Evolutionary conservation across 192 early-diverging fungal species (phyloP), one percentile per base, ranked within the genome.

Genomic region (Podila epicladia): DNA sequence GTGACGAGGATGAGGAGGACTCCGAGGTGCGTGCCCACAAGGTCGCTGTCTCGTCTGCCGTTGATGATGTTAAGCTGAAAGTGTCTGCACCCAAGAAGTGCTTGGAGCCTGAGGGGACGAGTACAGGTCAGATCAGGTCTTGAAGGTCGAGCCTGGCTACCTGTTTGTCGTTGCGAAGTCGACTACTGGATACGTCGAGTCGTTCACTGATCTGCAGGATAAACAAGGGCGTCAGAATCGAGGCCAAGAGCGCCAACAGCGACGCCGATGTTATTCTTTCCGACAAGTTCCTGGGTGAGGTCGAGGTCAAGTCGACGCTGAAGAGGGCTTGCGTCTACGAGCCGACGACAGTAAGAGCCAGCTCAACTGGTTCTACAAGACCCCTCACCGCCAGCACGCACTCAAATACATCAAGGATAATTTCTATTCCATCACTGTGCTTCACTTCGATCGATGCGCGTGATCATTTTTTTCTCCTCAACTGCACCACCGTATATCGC

Each of bases 1-100:
- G 8, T 11, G 62, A 67, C 22, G 64, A 62, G 9, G 75, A 32
- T 50, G 69, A 49, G 29, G 65, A 64, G 15, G 67, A 67, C 29
- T 37, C 24, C 49, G 60, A 67, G 4, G 64, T 31, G 12, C 28
- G 51, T 4, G 24, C 26, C 19, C 64, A 67, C 28, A 38, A 61
- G 2, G 50, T 55, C 22, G 11, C 9, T 5, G 51, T 26, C 5
- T 20, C 20, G 7, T 41, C 29, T 33, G 11, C 29, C n/a, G 15
- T 12, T 13, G 53, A 32, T 45, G 45, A 33, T 38, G 63, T 38
- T 45, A 65, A 31, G 62, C 48, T 12, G 67, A n/a, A 0, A 45
- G 57, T 20, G n/a, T 41, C 4, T 37, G 68, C 20, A n/a, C 64
- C 29, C 65, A 33, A 9, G 65, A 64, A 3, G 58, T 45, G 22